These are phyloP conservation scores for Silene vulgaris DNA, from an alignment of 179 eudicot species.

Conservation along the genomic window DNA sequence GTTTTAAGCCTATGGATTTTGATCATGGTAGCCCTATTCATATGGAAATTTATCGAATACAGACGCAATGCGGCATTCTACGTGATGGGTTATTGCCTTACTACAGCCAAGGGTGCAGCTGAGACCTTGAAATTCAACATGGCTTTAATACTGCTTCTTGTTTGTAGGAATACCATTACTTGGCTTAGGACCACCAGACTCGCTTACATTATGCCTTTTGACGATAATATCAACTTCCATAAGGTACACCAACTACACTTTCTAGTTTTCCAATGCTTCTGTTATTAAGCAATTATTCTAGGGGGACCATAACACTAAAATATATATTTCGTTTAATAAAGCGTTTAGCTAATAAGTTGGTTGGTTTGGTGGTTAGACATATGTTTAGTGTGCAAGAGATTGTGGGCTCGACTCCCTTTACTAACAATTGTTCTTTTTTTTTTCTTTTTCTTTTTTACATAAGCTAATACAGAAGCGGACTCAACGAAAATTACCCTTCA, in stretches of 20 bases:
- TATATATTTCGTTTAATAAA: too few species aligned
- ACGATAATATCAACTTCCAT: constrained; percentile 95
- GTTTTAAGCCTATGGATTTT: constrained; percentile 26
- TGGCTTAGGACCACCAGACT: constrained; percentile 85
- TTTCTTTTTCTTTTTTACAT: too few species aligned
- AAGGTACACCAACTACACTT: constrained; percentile 54
- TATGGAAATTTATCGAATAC: constrained; percentile 85
- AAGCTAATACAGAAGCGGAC: too few species aligned
- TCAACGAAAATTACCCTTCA: too few species aligned
- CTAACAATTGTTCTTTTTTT: too few species aligned
- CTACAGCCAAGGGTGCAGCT: constrained; percentile 93
- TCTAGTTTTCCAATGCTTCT: neutral
- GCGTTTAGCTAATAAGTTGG: too few species aligned
- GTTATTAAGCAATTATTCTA: constrained; percentile 6
- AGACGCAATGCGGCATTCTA: constrained; percentile 61
- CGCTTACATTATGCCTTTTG: constrained; percentile 65
- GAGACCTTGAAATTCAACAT: constrained; percentile 88
- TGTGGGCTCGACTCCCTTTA: too few species aligned
- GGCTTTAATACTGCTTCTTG: constrained; percentile 88
- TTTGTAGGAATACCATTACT: constrained; percentile 85
- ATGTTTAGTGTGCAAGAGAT: too few species aligned
- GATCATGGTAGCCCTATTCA: constrained; percentile 67
- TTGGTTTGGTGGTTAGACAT: too few species aligned
- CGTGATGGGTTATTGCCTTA: constrained; percentile 90
- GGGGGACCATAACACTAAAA: too few species aligned